Evolutionary conservation across 2,329 filamentous ascomycete genomes (phyloP).

Genomic region (Fusarium nematophilum): DNA sequence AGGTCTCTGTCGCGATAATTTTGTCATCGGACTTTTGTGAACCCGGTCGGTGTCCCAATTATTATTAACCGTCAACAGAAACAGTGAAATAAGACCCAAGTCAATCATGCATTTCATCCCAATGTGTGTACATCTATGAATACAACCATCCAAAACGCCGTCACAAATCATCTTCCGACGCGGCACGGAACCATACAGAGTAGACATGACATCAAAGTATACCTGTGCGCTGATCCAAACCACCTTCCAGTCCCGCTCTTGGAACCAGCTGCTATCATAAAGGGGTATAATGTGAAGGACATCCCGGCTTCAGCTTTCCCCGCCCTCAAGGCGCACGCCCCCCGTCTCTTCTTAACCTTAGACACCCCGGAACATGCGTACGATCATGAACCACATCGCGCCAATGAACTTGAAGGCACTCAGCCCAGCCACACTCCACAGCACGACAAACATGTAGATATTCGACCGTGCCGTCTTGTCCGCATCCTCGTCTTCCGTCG

Average conservation of each 20-base stretch:
- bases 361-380: slow-evolving; percentile 83
- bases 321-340: slow-evolving; percentile 2
- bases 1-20: neutral
- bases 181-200: slow-evolving; percentile 21
- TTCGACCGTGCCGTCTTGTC: slow-evolving; percentile 69
- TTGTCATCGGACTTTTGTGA: slow-evolving; percentile 29
- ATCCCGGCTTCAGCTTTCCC: slow-evolving; percentile 19
- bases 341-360: slow-evolving; percentile 50
- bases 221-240: slow-evolving; percentile 35
- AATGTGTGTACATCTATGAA: slow-evolving; percentile 32
- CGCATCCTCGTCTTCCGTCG: slow-evolving; percentile 51
- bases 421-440: slow-evolving; percentile 89
- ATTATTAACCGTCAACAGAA: neutral
- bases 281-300: slow-evolving; percentile 43
- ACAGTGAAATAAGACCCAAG: neutral
- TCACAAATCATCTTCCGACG: slow-evolving; percentile 13
- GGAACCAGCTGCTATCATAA: slow-evolving; percentile 31
- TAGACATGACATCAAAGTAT: slow-evolving; percentile 28
- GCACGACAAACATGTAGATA: slow-evolving; percentile 86
- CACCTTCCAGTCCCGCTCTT: slow-evolving; percentile 9
- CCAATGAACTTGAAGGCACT: slow-evolving; percentile 89
- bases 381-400: slow-evolving; percentile 91
- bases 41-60: slow-evolving; percentile 6
- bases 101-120: slow-evolving; percentile 20
- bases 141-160: slow-evolving; percentile 35